These are phyloP conservation scores for Coccomyxa sp. DNA, from an alignment of 139 green algal genomes.

Conservation along the genomic window DNA sequence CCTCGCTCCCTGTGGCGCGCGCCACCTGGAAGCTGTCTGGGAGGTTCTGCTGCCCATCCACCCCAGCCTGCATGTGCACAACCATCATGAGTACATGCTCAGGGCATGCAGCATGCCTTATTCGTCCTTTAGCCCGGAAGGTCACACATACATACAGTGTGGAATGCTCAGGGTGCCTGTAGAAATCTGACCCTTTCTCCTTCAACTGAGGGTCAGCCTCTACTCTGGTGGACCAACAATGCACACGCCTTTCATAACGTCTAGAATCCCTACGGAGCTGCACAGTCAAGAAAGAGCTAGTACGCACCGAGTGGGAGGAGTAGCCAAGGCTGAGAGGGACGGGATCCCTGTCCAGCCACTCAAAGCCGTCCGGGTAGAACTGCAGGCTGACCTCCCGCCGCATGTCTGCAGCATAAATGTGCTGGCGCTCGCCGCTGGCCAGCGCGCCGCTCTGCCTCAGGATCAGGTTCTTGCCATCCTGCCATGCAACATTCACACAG, in stretches of 20 bases:
- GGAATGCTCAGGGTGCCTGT: no score
- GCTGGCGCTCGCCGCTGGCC: slow-evolving; percentile 23
- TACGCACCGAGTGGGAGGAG: slow-evolving; percentile 8
- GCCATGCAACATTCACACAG: not conserved
- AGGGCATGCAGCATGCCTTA: no score
- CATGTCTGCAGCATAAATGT: slow-evolving; percentile 59
- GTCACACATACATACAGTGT: no score
- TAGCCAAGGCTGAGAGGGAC: slow-evolving; percentile 32
- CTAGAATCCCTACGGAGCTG: no score
- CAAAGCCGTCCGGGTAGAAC: slow-evolving; percentile 71
- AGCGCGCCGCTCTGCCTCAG: slow-evolving; percentile 44
- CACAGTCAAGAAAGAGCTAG: no score
- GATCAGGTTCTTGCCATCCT: slow-evolving; percentile 25
- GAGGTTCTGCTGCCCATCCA: slow-evolving; percentile 26
- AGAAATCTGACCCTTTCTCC: no score
- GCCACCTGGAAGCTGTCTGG: slow-evolving; percentile 59
- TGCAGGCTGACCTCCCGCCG: slow-evolving; percentile 44
- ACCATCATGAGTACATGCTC: no score
- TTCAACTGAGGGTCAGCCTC: no score
- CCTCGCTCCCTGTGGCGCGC: slow-evolving; percentile 2
- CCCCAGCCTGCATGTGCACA: slow-evolving; percentile 19
- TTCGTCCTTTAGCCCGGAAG: no score
- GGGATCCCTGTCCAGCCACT: slow-evolving; percentile 58
- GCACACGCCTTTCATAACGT: no score
- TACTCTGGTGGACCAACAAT: no score